Evolutionary conservation across 1,139 yeast species (phyloP).

Genomic region (Candida pseudocylindracea): DNA sequence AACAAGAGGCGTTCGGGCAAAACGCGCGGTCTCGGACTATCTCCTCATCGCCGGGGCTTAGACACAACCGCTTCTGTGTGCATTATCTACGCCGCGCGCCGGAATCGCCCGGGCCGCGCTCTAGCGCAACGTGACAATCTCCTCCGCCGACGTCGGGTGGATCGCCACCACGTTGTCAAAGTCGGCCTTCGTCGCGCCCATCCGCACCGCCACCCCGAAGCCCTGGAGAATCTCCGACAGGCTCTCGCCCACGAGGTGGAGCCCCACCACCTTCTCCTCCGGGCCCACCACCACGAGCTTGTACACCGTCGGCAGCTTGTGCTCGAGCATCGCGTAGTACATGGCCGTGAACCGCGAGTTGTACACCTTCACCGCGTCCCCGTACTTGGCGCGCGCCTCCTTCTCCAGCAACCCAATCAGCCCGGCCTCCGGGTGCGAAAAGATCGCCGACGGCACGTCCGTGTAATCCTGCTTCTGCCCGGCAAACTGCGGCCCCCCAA

Average conservation of each 20-base stretch:
- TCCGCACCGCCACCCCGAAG: slow-evolving; percentile 89
- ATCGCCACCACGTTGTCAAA: slow-evolving; percentile 93
- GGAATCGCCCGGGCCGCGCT: no score
- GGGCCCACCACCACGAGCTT: slow-evolving; percentile 59
- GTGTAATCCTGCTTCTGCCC: slow-evolving; percentile 57
- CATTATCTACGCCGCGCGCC: no score
- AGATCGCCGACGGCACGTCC: slow-evolving; percentile 78
- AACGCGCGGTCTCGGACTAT: no score
- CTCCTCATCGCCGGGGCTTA: no score
- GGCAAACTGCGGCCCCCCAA: slow-evolving; percentile 46
- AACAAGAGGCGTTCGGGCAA: no score
- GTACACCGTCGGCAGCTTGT: slow-evolving; percentile 76
- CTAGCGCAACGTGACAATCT: slow-evolving; percentile 50
- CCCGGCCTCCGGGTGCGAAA: slow-evolving; percentile 96
- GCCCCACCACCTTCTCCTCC: slow-evolving; percentile 85
- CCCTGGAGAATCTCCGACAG: slow-evolving; percentile 93
- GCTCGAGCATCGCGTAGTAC: slow-evolving; percentile 74
- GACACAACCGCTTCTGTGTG: no score
- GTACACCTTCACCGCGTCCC: slow-evolving; percentile 69
- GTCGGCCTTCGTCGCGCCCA: slow-evolving; percentile 95
- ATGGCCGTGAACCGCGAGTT: slow-evolving; percentile 68
- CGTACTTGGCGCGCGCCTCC: slow-evolving; percentile 58
- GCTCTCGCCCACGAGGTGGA: slow-evolving; percentile 79
- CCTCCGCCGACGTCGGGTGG: slow-evolving; percentile 98
- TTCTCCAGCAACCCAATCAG: slow-evolving; percentile 70